These are phyloP conservation scores for Plectranthus barbatus DNA, from an alignment of 257 asterid species.

Conservation along the genomic window DNA sequence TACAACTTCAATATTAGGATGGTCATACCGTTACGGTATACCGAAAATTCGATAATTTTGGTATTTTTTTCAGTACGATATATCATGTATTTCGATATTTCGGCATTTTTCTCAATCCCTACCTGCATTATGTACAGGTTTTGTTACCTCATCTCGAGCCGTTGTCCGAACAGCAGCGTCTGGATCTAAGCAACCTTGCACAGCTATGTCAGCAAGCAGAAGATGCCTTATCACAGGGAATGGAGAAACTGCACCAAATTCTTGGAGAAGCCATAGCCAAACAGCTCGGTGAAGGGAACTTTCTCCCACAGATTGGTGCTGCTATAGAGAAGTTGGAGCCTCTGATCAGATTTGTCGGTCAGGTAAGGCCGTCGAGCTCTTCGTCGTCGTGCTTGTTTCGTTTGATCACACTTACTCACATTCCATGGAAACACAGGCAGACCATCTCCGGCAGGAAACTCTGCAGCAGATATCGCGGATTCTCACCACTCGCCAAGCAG, in stretches of 20 bases:
- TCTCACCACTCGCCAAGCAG: slow-evolving; percentile 41
- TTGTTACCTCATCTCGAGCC: slow-evolving; percentile 61
- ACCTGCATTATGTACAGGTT: too few relatives aligned
- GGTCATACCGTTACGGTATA: too few relatives aligned
- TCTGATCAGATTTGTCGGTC: slow-evolving; percentile 62
- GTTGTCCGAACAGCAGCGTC: slow-evolving; percentile 47
- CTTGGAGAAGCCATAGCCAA: slow-evolving; percentile 54
- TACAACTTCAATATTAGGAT: too few relatives aligned
- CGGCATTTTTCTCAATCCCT: too few relatives aligned
- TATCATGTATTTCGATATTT: too few relatives aligned
- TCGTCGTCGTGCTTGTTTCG: too few relatives aligned
- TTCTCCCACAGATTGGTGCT: slow-evolving; percentile 47
- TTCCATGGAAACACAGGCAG: slow-evolving; percentile 37
- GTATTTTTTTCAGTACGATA: too few relatives aligned
- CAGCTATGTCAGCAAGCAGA: slow-evolving; percentile 88
- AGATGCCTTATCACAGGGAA: slow-evolving; percentile 85
- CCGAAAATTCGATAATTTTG: too few relatives aligned
- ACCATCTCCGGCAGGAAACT: slow-evolving; percentile 48
- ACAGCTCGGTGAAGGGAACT: slow-evolving; percentile 49
- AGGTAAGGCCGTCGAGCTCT: too few relatives aligned
- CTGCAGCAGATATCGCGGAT: slow-evolving; percentile 39
- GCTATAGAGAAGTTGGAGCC: slow-evolving; percentile 65
- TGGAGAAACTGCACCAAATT: slow-evolving; percentile 62
- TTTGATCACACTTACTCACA: neutral
- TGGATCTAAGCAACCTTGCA: slow-evolving; percentile 36